Evolutionary conservation across 2,329 filamentous ascomycete genomes (phyloP).

Genomic region (Aspergillus carbonarius): DNA sequence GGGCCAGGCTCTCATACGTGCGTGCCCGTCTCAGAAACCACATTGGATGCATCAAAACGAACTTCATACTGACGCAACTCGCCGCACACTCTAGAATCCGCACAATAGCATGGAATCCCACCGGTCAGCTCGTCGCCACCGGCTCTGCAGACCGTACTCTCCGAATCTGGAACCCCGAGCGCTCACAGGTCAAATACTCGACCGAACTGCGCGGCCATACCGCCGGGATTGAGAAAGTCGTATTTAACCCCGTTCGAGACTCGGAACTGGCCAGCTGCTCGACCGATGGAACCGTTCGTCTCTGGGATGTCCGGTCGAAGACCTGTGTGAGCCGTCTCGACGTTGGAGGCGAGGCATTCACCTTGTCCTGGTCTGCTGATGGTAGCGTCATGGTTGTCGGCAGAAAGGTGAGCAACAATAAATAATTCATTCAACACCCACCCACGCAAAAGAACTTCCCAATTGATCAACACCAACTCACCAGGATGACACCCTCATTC

Average conservation of each 20-base stretch:
- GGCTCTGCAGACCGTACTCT: slow-evolving; percentile 84
- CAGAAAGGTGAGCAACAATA: slow-evolving; percentile 42
- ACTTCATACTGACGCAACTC: slow-evolving; percentile 4
- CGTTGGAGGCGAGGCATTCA: slow-evolving; percentile 52
- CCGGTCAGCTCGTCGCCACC: slow-evolving; percentile 80
- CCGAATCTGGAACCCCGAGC: slow-evolving; percentile 80
- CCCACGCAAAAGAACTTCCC: background rate
- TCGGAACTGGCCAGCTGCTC: slow-evolving; percentile 52
- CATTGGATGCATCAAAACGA: background rate
- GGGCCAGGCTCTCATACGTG: slow-evolving; percentile 59
- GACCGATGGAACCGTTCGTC: slow-evolving; percentile 49
- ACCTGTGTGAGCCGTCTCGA: slow-evolving; percentile 48
- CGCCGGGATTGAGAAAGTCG: slow-evolving; percentile 48
- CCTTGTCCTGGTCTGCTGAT: slow-evolving; percentile 50
- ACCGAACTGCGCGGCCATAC: slow-evolving; percentile 51
- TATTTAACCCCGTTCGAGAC: slow-evolving; percentile 51
- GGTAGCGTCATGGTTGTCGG: slow-evolving; percentile 48
- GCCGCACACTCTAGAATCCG: slow-evolving; percentile 57
- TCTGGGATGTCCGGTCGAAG: slow-evolving; percentile 53
- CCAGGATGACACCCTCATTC: slow-evolving; percentile 50
- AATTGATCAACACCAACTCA: background rate
- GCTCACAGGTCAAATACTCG: slow-evolving; percentile 47
- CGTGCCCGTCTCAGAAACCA: slow-evolving; percentile 25
- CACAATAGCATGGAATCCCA: slow-evolving; percentile 84
- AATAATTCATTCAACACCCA: background rate